phyloP scores from a whole-genome alignment of 2,329 filamentous ascomycete species.

The Aureobasidium lini region DNA sequence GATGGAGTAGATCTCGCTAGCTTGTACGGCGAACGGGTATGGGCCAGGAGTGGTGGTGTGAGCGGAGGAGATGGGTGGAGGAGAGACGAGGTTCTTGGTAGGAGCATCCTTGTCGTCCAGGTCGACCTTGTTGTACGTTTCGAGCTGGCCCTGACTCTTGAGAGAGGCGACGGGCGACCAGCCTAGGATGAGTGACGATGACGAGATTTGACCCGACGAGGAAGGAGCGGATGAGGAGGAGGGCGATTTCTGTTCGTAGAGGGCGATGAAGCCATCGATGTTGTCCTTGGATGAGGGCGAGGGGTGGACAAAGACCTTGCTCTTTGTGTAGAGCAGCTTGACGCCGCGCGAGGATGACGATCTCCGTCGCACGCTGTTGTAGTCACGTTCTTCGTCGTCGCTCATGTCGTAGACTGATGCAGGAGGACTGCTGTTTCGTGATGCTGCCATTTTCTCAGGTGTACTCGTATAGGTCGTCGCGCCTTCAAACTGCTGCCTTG shows the following conservation, averaged over 20 bases:
- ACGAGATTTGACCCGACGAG: slow-evolving; percentile 38
- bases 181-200: slow-evolving; percentile 74
- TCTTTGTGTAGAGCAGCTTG: slow-evolving; percentile 91
- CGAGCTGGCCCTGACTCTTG: slow-evolving; percentile 62
- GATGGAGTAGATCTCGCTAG: slow-evolving; percentile 84
- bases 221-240: slow-evolving; percentile 31
- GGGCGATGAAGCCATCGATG: slow-evolving; percentile 84
- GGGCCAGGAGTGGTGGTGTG: slow-evolving; percentile 64
- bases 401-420: slow-evolving; percentile 92
- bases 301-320: slow-evolving; percentile 96
- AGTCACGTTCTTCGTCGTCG: slow-evolving; percentile 91
- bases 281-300: slow-evolving; percentile 92
- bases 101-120: slow-evolving; percentile 72
- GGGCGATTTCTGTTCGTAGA: slow-evolving; percentile 76
- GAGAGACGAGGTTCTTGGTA: slow-evolving; percentile 81
- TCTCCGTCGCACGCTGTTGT: slow-evolving; percentile 88
- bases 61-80: slow-evolving; percentile 76
- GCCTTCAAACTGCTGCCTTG: slow-evolving; percentile 7
- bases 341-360: slow-evolving; percentile 71
- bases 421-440: slow-evolving; percentile 43
- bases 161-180: slow-evolving; percentile 90
- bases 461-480: neutral
- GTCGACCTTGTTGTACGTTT: slow-evolving; percentile 93
- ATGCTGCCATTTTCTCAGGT: neutral
- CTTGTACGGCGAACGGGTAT: slow-evolving; percentile 86